These are phyloP conservation scores for Fraxinus paxiana DNA, from an alignment of 305 asterid genomes.

Conservation along the genomic window DNA sequence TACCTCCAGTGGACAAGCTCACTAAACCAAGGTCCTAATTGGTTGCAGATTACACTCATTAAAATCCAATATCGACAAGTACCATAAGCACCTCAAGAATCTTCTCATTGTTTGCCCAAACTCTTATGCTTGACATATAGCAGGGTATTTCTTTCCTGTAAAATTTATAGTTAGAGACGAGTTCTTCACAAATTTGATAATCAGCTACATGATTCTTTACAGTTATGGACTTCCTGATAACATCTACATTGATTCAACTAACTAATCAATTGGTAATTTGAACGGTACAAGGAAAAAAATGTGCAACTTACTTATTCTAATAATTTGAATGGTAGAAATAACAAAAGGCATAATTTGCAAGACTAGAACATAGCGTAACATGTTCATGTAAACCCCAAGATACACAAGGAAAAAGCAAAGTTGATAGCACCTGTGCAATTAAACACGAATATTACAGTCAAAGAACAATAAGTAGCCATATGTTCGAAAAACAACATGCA, in stretches of 20 bases:
- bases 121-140: background rate
- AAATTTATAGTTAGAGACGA: background rate
- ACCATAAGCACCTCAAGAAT: background rate
- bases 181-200: background rate
- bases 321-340: background rate
- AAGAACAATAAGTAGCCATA: background rate
- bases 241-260: background rate
- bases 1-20: background rate
- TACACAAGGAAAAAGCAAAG: background rate
- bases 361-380: conserved; percentile 6
- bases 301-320: conserved; percentile 9
- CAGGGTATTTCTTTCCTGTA: background rate
- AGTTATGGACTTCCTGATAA: background rate
- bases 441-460: conserved; percentile 3
- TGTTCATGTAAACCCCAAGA: conserved; percentile 8
- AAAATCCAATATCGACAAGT: background rate
- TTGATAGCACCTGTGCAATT: conserved; percentile 1
- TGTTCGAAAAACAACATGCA: conserved; percentile 19
- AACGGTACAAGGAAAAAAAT: background rate
- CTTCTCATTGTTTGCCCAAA: background rate
- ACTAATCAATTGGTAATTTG: background rate
- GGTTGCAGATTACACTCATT: background rate
- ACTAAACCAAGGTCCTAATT: background rate
- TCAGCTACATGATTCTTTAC: background rate
- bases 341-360: conserved; percentile 14